phyloP scores from a whole-genome alignment of 176 grass and related monocot species.

The Eremochloa ophiuroides region DNA sequence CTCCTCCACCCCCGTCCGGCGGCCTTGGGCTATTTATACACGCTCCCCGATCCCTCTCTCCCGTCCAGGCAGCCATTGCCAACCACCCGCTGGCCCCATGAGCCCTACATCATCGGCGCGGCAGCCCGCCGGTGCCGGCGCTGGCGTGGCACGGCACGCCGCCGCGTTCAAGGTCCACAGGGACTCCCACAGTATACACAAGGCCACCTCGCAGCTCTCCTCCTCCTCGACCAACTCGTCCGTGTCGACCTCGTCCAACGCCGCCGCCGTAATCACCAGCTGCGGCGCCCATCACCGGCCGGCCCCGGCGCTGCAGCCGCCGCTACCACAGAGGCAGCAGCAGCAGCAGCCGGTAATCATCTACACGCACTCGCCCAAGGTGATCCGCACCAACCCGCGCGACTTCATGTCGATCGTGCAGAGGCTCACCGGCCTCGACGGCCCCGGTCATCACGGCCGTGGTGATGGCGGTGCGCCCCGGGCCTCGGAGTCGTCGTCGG shows the following conservation, averaged over 20 bases:
- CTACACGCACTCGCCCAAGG: constrained; percentile 66
- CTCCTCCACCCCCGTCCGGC: not conserved
- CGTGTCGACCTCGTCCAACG: constrained; percentile 24
- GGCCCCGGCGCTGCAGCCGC: not conserved
- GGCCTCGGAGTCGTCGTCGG: not conserved
- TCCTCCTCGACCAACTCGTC: constrained; percentile 30
- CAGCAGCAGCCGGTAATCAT: constrained; percentile 49
- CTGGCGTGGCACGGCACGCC: not conserved
- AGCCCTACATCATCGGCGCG: constrained; percentile 41
- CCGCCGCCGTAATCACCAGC: not conserved
- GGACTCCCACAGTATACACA: constrained; percentile 49
- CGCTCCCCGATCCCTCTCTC: not conserved
- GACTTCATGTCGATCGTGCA: constrained; percentile 79
- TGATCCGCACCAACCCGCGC: constrained; percentile 52
- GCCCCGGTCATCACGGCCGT: not conserved
- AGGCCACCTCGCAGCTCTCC: constrained; percentile 28
- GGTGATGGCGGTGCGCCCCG: not conserved
- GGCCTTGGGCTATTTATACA: constrained; percentile 21
- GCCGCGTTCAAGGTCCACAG: constrained; percentile 39
- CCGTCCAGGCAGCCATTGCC: not conserved
- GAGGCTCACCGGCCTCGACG: constrained; percentile 61
- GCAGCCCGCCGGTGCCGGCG: not conserved
- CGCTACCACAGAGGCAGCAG: not conserved
- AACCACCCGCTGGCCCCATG: constrained; percentile 29
- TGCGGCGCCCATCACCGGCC: not conserved